Conservation (phyloP, 2,329 filamentous ascomycete genomes). For the Ophiostoma himal-ulmi region DNA sequence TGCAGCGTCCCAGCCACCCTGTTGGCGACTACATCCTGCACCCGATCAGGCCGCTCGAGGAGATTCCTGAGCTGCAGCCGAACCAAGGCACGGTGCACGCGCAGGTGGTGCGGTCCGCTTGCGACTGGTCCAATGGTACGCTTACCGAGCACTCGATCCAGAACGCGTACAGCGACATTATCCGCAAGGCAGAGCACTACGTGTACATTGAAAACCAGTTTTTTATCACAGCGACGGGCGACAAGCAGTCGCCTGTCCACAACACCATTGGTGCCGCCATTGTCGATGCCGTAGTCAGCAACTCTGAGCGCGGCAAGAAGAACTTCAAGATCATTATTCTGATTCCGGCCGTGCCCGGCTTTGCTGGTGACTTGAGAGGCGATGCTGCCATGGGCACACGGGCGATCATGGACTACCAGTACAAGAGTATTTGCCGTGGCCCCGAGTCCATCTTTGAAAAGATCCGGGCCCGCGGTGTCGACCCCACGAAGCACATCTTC, state of each 20-base stretch:
- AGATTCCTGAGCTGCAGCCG: constrained; percentile 48
- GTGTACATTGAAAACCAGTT: constrained; percentile 99
- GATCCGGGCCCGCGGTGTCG: constrained; percentile 63
- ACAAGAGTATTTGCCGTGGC: constrained; percentile 89
- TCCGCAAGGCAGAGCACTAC: constrained; percentile 80
- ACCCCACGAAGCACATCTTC: constrained; percentile 77
- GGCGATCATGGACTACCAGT: constrained; percentile 98
- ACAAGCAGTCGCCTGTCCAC: constrained; percentile 77
- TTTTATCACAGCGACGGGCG: constrained; percentile 90
- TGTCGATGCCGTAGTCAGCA: constrained; percentile 79
- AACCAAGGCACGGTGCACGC: constrained; percentile 68
- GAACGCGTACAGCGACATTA: constrained; percentile 79
- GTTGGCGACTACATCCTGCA: constrained; percentile 84
- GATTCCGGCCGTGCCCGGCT: constrained; percentile 88
- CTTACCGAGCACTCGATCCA: constrained; percentile 78
- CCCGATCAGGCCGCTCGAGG: constrained; percentile 62
- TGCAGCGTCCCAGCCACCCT: constrained; percentile 83
- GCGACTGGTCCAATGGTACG: constrained; percentile 91
- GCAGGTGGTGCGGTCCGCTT: constrained; percentile 82
- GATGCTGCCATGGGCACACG: constrained; percentile 78
- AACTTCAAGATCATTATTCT: constrained; percentile 89
- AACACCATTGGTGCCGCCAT: constrained; percentile 86
- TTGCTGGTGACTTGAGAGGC: constrained; percentile 82
- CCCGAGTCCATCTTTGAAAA: constrained; percentile 85
- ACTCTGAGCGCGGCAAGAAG: constrained; percentile 65